phyloP scores from a whole-genome alignment of 306 rosid genomes.

The Gynostemma pentaphyllum region DNA sequence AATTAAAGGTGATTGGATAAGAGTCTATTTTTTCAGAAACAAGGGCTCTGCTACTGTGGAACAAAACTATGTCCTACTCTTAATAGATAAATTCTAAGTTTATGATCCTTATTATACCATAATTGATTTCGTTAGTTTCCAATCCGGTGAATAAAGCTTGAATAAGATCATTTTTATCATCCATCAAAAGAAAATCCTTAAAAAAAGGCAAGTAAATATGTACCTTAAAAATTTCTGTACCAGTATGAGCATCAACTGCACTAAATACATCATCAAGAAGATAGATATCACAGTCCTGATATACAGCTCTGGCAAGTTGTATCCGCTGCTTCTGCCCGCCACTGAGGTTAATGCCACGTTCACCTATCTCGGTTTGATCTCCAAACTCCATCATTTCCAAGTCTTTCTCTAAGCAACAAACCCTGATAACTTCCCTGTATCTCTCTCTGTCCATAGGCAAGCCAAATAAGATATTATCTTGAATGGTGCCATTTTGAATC shows the following conservation, averaged over 20 bases:
- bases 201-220: background rate
- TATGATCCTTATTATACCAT: background rate
- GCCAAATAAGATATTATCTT: constrained; percentile 77
- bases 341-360: constrained; percentile 85
- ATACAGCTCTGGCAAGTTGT: constrained; percentile 84
- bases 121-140: background rate
- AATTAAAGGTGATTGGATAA: background rate
- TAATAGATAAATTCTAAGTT: background rate
- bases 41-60: background rate
- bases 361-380: constrained; percentile 64
- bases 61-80: background rate
- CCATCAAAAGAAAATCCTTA: too few relatives aligned
- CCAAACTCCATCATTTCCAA: constrained; percentile 51
- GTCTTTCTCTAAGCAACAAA: constrained; percentile 69
- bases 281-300: constrained; percentile 71
- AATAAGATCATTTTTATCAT: too few relatives aligned
- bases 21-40: background rate
- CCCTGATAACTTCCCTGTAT: constrained; percentile 51
- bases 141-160: too few relatives aligned
- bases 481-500: constrained; percentile 80
- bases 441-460: constrained; percentile 35
- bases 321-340: constrained; percentile 92
- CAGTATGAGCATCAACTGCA: constrained; percentile 94
- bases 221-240: constrained; percentile 68
- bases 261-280: constrained; percentile 89